Conservation (phyloP, 2,329 filamentous ascomycete species). For the Colletotrichum musae region DNA sequence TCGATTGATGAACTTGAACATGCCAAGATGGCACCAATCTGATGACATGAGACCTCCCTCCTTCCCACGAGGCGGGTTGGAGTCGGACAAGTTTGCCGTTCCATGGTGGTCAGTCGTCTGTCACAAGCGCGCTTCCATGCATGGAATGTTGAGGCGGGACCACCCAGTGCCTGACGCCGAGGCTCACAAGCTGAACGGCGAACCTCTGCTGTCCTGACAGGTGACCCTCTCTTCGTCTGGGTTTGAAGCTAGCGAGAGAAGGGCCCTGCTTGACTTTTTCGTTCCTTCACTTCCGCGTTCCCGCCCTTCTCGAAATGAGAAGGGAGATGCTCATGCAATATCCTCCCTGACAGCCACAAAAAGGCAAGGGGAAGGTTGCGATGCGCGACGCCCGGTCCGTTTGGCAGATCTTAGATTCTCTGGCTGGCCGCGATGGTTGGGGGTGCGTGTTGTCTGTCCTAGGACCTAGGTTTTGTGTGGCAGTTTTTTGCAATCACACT, state of each 20-base stretch:
- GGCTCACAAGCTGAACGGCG: constrained; percentile 19
- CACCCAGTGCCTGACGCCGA: constrained; percentile 24
- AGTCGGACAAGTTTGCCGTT: too few species aligned
- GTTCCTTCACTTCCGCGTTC: background rate
- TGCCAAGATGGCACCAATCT: background rate
- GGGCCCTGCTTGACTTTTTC: constrained; percentile 18
- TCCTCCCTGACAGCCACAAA: constrained; percentile 32
- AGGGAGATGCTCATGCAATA: constrained; percentile 21
- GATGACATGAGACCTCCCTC: background rate
- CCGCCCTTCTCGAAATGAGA: too few species aligned
- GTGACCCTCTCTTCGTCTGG: background rate
- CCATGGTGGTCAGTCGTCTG: background rate
- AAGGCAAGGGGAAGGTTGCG: constrained; percentile 19
- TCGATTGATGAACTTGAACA: background rate
- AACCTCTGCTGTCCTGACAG: constrained; percentile 1
- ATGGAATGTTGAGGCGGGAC: constrained; percentile 8
- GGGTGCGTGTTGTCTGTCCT: too few species aligned
- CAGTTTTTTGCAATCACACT: too few species aligned
- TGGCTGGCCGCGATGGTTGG: background rate
- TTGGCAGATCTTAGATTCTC: constrained; percentile 18
- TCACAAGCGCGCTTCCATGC: constrained; percentile 25
- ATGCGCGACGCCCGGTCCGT: constrained; percentile 28
- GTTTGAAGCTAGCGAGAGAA: constrained; percentile 25
- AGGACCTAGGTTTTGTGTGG: too few species aligned
- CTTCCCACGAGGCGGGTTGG: background rate